Evolutionary conservation across 2,329 filamentous ascomycete species (phyloP).

Genomic region (Fusarium dimerum): DNA sequence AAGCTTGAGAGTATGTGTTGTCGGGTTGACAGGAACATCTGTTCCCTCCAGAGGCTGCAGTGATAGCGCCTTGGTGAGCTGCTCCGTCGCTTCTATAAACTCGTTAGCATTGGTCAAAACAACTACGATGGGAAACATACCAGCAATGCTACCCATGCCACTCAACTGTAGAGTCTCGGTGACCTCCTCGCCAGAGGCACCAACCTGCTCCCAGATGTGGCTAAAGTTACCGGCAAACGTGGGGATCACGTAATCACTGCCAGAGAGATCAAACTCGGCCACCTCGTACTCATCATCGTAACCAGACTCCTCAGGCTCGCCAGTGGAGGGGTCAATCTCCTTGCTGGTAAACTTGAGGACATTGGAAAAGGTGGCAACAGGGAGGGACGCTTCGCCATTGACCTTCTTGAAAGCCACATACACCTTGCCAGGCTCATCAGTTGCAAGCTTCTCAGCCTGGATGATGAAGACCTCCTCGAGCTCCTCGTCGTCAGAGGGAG

Average conservation of each 20-base stretch:
- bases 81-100: conserved; percentile 80
- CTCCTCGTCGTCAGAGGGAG: conserved; percentile 78
- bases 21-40: conserved; percentile 84
- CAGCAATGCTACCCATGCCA: conserved; percentile 87
- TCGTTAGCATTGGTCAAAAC: conserved; percentile 23
- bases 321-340: conserved; percentile 94
- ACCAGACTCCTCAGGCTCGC: conserved; percentile 85
- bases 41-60: conserved; percentile 93
- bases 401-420: conserved; percentile 93
- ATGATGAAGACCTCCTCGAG: conserved; percentile 93
- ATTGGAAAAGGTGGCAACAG: conserved; percentile 83
- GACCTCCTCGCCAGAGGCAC: conserved; percentile 83
- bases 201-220: conserved; percentile 92
- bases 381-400: conserved; percentile 73
- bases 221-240: conserved; percentile 94
- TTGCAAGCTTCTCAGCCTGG: conserved; percentile 76
- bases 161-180: conserved; percentile 88
- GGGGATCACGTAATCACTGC: conserved; percentile 91
- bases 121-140: conserved; percentile 52
- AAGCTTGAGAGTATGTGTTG: conserved; percentile 91
- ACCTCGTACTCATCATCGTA: conserved; percentile 99
- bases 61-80: conserved; percentile 82
- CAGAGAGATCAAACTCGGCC: conserved; percentile 85
- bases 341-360: conserved; percentile 96
- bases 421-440: conserved; percentile 87